Conservation (phyloP, 2,329 filamentous ascomycete species). For the Xylariaceae sp. region DNA sequence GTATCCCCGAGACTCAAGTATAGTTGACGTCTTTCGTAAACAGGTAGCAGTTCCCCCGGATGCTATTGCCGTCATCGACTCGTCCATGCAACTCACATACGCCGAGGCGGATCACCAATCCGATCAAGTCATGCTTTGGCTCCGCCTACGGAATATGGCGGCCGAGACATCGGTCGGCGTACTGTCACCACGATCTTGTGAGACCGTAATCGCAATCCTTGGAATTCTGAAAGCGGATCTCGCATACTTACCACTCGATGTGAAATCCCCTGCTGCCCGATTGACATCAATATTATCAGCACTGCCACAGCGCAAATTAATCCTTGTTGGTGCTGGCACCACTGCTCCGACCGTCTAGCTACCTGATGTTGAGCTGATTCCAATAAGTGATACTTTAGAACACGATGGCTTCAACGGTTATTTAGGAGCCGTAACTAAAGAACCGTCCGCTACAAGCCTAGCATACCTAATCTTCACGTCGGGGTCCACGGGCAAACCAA, state of each 20-base stretch:
- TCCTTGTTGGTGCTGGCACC: constrained; percentile 4
- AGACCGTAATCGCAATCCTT: constrained; percentile 6
- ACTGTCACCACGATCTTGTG: constrained; percentile 9
- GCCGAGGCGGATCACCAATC: constrained; percentile 9
- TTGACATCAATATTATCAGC: constrained; percentile 6
- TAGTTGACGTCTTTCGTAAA: constrained; percentile 11
- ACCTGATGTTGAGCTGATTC: constrained; percentile 2
- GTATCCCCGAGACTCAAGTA: constrained; percentile 9
- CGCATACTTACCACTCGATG: constrained; percentile 10
- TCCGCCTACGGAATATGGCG: constrained; percentile 7
- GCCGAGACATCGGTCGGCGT: constrained; percentile 12
- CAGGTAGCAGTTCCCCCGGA: constrained; percentile 3
- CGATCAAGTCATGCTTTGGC: constrained; percentile 6
- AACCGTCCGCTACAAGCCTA: constrained; percentile 7
- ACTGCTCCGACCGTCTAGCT: neutral
- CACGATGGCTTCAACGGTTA: constrained; percentile 6
- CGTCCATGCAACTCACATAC: constrained; percentile 9
- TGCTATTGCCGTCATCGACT: constrained; percentile 8
- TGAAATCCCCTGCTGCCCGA: constrained; percentile 2
- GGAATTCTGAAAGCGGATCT: constrained; percentile 11
- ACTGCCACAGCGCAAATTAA: neutral
- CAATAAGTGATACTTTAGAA: constrained; percentile 3
- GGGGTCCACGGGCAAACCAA: constrained; percentile 7
- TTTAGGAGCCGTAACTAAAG: neutral
- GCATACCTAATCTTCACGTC: constrained; percentile 12